Conservation (phyloP, 768 basidiomycete genomes). For the Trichaptum fuscoviolaceum region DNA sequence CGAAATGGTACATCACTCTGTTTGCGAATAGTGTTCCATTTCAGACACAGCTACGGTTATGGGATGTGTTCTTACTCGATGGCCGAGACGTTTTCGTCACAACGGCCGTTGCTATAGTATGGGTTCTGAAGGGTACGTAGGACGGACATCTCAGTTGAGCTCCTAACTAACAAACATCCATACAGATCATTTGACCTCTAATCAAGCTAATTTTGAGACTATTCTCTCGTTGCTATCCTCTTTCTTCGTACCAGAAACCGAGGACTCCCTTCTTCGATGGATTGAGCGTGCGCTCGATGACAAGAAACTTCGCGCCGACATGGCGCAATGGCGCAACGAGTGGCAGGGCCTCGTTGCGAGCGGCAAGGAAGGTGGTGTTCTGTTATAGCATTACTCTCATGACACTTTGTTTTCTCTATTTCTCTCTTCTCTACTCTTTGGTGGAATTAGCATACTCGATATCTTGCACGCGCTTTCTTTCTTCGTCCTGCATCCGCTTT, state of each 20-base stretch:
- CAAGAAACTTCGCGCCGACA: conserved; percentile 64
- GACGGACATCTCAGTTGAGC: conserved; percentile 3
- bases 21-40: conserved; percentile 96
- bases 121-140: conserved; percentile 78
- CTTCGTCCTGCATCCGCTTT: background rate
- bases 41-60: conserved; percentile 87
- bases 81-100: conserved; percentile 87
- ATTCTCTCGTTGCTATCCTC: conserved; percentile 88
- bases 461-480: background rate
- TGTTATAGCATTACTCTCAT: conserved; percentile 37
- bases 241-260: conserved; percentile 91
- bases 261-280: conserved; percentile 79
- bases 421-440: background rate
- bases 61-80: conserved; percentile 91
- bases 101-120: conserved; percentile 82
- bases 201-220: conserved; percentile 81
- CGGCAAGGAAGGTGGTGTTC: conserved; percentile 55
- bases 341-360: conserved; percentile 68
- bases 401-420: background rate
- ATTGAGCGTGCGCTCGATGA: conserved; percentile 54
- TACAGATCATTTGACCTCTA: conserved; percentile 78
- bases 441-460: background rate
- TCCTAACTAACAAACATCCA: background rate
- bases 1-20: conserved; percentile 99
- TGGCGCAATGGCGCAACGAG: conserved; percentile 72